These are phyloP conservation scores for Cryptococcus hybrid DNA, from an alignment of 1,284 basidiomycete species.

Conservation along the genomic window DNA sequence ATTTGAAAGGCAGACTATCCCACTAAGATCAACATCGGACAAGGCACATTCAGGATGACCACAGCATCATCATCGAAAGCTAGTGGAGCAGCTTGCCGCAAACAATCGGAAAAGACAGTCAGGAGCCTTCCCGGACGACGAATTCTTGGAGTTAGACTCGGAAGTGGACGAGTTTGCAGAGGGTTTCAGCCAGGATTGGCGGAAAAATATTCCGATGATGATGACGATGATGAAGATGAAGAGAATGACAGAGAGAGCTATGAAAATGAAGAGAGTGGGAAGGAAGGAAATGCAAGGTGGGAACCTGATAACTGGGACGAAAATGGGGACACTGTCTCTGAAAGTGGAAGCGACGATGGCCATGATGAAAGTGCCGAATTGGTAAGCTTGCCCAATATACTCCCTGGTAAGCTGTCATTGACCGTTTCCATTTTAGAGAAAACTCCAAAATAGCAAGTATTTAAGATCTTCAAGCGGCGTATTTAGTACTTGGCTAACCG, in stretches of 20 bases:
- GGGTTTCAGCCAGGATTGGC: conserved; percentile 22
- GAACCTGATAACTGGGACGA: conserved; percentile 46
- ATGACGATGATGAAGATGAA: conserved; percentile 24
- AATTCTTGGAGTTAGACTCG: conserved; percentile 39
- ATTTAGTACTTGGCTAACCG: neutral
- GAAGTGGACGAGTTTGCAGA: conserved; percentile 49
- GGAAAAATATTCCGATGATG: neutral
- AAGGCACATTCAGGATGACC: conserved; percentile 1
- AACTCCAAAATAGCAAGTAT: conserved; percentile 20
- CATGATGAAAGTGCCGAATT: conserved; percentile 15
- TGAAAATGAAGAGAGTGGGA: conserved; percentile 21
- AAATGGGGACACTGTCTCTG: conserved; percentile 17
- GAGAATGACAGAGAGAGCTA: conserved; percentile 57
- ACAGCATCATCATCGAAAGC: conserved; percentile 6
- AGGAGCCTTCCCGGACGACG: conserved; percentile 22
- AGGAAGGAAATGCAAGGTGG: conserved; percentile 37
- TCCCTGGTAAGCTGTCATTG: neutral
- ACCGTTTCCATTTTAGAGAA: neutral
- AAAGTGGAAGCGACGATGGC: conserved; percentile 16
- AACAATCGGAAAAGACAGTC: neutral
- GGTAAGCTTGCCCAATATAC: conserved; percentile 14
- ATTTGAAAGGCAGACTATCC: too few relatives aligned
- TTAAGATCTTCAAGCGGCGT: neutral
- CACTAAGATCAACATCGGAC: neutral
- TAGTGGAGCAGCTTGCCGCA: neutral